These are phyloP conservation scores for Salvia hispanica DNA, from an alignment of 257 asterid species.

Conservation along the genomic window DNA sequence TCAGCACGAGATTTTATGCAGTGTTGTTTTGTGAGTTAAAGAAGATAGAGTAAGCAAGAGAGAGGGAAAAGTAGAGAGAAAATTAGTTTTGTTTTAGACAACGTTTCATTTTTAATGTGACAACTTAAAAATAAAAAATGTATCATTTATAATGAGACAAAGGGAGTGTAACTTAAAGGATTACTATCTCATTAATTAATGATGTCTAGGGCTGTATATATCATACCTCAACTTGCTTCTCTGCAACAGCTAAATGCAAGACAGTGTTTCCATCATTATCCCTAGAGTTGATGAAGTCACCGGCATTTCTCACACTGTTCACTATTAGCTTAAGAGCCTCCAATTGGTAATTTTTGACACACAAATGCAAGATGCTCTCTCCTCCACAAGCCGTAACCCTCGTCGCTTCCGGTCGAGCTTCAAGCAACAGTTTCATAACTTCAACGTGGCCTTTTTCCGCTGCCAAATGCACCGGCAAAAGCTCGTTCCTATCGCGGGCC, in stretches of 20 bases:
- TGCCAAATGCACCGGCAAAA: slow-evolving; percentile 48
- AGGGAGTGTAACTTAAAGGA: slow-evolving; percentile 1
- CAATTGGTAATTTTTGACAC: slow-evolving; percentile 35
- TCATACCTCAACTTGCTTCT: slow-evolving; percentile 42
- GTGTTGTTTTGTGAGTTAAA: too few species aligned
- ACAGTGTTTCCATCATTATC: slow-evolving; percentile 39
- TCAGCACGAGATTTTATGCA: too few species aligned
- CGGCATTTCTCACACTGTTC: not conserved
- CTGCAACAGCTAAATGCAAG: slow-evolving; percentile 43
- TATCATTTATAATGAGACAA: too few species aligned
- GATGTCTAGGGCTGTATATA: too few species aligned
- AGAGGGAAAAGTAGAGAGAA: too few species aligned
- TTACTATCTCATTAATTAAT: too few species aligned
- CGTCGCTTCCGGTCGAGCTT: slow-evolving; percentile 10
- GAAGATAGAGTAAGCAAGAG: too few species aligned
- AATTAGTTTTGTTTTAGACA: too few species aligned
- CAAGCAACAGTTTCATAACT: slow-evolving; percentile 30
- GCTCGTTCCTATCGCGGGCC: slow-evolving; percentile 34
- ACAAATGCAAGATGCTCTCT: slow-evolving; percentile 41
- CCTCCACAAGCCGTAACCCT: slow-evolving; percentile 3
- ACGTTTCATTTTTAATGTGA: too few species aligned
- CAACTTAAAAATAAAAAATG: too few species aligned
- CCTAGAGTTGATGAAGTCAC: slow-evolving; percentile 28
- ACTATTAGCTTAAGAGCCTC: slow-evolving; percentile 32
- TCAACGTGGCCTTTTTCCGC: slow-evolving; percentile 37